Conservation (phyloP, 2,329 filamentous ascomycete species). For the Diaporthe vexans region DNA sequence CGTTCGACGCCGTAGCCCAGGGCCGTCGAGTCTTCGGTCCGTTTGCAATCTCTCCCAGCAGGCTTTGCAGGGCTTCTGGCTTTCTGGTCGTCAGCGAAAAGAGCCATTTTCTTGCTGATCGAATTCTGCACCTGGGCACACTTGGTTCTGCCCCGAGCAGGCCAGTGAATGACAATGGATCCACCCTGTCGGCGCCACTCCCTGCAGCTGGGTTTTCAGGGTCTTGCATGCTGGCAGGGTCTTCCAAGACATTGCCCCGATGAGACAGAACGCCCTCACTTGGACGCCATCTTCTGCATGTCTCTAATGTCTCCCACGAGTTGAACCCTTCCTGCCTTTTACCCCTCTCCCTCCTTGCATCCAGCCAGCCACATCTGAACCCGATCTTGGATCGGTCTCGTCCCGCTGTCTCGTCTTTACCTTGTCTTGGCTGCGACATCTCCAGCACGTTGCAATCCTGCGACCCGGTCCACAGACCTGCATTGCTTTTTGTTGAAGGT, state of each 20-base stretch:
- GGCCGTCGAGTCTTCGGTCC: slow-evolving; percentile 12
- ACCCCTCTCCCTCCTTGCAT: background rate
- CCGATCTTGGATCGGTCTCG: background rate
- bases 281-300: slow-evolving; percentile 5
- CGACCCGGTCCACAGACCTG: background rate
- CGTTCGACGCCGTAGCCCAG: slow-evolving; percentile 9
- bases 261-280: background rate
- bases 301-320: background rate
- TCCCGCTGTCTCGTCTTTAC: background rate
- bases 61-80: too few relatives aligned
- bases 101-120: slow-evolving; percentile 28
- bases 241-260: background rate
- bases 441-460: background rate
- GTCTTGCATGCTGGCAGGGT: background rate
- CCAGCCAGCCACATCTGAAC: background rate
- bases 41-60: slow-evolving; percentile 3
- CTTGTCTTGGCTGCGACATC: background rate
- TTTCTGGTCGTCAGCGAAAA: background rate
- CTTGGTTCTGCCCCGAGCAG: background rate
- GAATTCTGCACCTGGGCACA: background rate
- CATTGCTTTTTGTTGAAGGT: background rate
- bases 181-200: slow-evolving; percentile 32
- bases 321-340: background rate
- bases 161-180: background rate
- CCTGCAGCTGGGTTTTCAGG: slow-evolving; percentile 12